Percentiles rank a stretch among this genome's conserved stretches.
phyloP scores from a whole-genome alignment of 257 asterid genomes.

The Petrea volubilis region DNA sequence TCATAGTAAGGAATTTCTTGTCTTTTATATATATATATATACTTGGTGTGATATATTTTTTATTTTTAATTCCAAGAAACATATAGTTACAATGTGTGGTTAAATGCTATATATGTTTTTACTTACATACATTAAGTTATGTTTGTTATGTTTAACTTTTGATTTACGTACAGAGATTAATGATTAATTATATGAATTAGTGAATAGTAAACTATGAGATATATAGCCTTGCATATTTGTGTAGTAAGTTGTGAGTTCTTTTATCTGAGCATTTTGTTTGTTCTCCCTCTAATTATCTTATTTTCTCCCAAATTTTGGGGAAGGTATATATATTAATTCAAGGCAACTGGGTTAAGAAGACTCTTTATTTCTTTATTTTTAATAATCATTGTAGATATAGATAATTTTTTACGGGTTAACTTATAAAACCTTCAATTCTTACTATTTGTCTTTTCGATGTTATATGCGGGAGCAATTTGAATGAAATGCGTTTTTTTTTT shows the following conservation, averaged over 20 bases:
- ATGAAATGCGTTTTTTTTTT: too few relatives aligned
- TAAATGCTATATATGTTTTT: constrained; percentile 5
- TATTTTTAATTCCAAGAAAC: neutral
- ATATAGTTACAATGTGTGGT: constrained; percentile 4
- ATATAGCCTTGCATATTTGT: neutral
- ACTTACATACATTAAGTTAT: constrained; percentile 4
- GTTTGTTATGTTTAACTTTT: constrained; percentile 8
- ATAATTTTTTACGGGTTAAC: too few relatives aligned
- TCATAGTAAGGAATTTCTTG: constrained; percentile 19
- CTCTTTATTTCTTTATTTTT: too few relatives aligned
- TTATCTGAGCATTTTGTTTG: neutral
- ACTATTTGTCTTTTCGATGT: too few relatives aligned
- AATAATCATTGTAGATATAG: too few relatives aligned
- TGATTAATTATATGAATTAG: neutral
- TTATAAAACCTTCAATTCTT: too few relatives aligned
- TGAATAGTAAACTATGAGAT: neutral
- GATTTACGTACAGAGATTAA: neutral
- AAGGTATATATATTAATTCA: neutral
- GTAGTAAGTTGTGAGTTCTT: neutral
- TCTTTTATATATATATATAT: neutral
- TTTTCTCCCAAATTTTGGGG: neutral
- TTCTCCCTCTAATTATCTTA: neutral
- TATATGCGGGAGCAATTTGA: too few relatives aligned
- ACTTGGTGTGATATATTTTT: neutral
- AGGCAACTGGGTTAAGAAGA: neutral